phyloP scores from a whole-genome alignment of 2,329 filamentous ascomycete genomes.

The Microsporum audouinii region DNA sequence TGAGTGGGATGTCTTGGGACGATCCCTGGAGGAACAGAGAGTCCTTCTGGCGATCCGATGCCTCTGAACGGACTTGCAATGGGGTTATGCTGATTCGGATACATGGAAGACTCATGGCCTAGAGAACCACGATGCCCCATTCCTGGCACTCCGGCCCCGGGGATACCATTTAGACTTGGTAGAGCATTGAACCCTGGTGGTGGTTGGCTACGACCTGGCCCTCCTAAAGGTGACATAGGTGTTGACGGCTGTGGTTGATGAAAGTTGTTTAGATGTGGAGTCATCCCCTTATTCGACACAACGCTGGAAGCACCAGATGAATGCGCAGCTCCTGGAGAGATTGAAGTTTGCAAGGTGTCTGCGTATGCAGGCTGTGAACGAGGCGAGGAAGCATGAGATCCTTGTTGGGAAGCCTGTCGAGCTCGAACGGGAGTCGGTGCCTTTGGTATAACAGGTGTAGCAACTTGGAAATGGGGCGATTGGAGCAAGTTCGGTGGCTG shows the following conservation, averaged over 20 bases:
- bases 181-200: slow-evolving; percentile 40
- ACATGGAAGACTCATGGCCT: slow-evolving; percentile 44
- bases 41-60: slow-evolving; percentile 40
- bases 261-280: slow-evolving; percentile 38
- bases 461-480: slow-evolving; percentile 68
- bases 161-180: slow-evolving; percentile 47
- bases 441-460: slow-evolving; percentile 73
- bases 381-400: slow-evolving; percentile 56
- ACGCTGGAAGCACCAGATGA: slow-evolving; percentile 54
- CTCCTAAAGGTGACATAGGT: slow-evolving; percentile 54
- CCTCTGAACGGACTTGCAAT: slow-evolving; percentile 46
- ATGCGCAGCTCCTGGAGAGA: slow-evolving; percentile 52
- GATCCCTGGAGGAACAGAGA: slow-evolving; percentile 49
- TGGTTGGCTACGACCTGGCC: slow-evolving; percentile 48
- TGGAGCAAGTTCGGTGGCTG: slow-evolving; percentile 46
- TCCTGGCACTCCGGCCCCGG: slow-evolving; percentile 43
- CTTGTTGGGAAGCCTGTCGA: slow-evolving; percentile 69
- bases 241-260: slow-evolving; percentile 50
- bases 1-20: slow-evolving; percentile 50
- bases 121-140: slow-evolving; percentile 43
- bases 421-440: slow-evolving; percentile 66
- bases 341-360: slow-evolving; percentile 53
- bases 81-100: slow-evolving; percentile 40
- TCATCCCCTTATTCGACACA: slow-evolving; percentile 48
- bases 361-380: slow-evolving; percentile 37